Conservation (phyloP, 2,329 filamentous ascomycete species). For the Cladosporium sp. region DNA sequence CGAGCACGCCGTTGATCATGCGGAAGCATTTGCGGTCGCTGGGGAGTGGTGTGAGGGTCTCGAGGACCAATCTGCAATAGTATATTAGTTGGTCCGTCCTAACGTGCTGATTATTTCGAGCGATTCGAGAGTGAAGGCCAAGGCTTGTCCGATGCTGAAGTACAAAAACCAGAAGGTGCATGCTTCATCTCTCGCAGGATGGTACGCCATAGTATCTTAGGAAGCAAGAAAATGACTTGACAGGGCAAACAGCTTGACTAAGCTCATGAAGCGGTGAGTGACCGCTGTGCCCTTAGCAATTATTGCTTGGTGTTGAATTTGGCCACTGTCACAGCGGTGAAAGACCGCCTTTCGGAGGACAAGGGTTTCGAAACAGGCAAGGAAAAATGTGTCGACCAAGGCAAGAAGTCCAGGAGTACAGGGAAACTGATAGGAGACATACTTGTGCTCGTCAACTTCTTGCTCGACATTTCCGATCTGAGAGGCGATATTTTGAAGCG, state of each 20-base stretch:
- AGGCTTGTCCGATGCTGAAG: too few relatives aligned
- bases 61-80: constrained; percentile 72
- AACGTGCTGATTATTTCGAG: background rate
- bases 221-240: too few relatives aligned
- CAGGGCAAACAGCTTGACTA: too few relatives aligned
- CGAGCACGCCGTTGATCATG: constrained; percentile 94
- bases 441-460: constrained; percentile 98
- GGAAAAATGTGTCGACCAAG: too few relatives aligned
- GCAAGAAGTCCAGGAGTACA: background rate
- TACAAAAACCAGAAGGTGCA: too few relatives aligned
- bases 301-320: background rate
- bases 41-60: constrained; percentile 78
- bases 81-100: background rate
- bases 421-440: constrained; percentile 25
- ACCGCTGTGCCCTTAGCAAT: background rate
- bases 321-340: background rate
- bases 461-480: constrained; percentile 98
- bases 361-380: background rate
- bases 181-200: too few relatives aligned
- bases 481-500: constrained; percentile 83
- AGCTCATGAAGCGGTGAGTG: background rate
- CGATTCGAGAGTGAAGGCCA: background rate
- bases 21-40: constrained; percentile 94
- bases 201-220: too few relatives aligned
- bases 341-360: background rate